Base-by-base conservation (phyloP, 78 protist genomes). In the Bodo saltans region DNA sequence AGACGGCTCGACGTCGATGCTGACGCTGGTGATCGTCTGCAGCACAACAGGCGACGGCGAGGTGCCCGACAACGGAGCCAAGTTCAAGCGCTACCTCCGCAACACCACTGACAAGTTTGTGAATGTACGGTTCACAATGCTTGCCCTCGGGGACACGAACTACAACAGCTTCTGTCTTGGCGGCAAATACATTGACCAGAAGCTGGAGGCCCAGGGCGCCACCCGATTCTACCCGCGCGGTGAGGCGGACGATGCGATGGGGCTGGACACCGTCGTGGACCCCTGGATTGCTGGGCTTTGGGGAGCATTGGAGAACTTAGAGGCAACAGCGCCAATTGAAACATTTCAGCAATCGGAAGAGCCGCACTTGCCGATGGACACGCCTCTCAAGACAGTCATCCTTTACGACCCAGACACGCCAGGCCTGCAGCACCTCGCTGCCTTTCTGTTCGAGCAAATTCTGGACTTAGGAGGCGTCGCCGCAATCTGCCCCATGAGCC, bases 1-100 rank as follows among this genome's bases (percentile, higher is more conserved):
- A 33, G 33, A 17, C 34, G 30, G 73, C 41, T 29, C 34, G 38
- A 8, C 73, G 75, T n/a, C n/a, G n/a, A n/a, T n/a, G n/a, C n/a
- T n/a, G n/a, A 1, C 73, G 33, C 85, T 80, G 4, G 81, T 89
- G 30, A 30, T 85, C 29, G 90, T 90, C 30, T 28, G 67, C 30
- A 79, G 87, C 38, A 87, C 90, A 28, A 87, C 90, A 0, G 93
- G 93, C 29, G 85, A 90, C 32, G 94, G 94, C 25, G 94, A 91
- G 3, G 81, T 87, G 23, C 89, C 94, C 30, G 94, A 91, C 78
- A 85, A 76, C 72, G 87, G 87, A 28, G 32, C 47, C 32, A 34
- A 72, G 72, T 76, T 91, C 68, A 74, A 78, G 87, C 83, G 93
- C 27, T 42, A 2, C 39, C 21, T 85, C 47, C 80, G 75, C 72